A percentile compares a stretch with the other conserved stretches of the same genome.
These are phyloP conservation scores for Botrytis hyacinthi DNA, from an alignment of 2,329 filamentous ascomycete species.

Conservation along the genomic window DNA sequence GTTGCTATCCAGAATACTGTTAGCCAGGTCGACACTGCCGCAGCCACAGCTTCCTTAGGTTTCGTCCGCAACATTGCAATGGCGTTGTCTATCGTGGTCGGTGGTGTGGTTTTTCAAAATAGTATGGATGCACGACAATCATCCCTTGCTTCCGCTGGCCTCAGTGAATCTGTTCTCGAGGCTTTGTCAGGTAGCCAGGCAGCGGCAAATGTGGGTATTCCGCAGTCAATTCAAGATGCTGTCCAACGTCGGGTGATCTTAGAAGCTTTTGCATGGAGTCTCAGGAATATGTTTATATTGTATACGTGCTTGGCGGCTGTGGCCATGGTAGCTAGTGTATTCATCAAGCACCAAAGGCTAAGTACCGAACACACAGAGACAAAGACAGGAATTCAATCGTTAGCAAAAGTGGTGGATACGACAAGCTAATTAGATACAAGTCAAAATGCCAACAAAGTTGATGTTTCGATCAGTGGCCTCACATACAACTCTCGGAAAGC, in stretches of 20 bases:
- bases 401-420: background rate
- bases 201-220: slow-evolving; percentile 39
- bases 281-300: slow-evolving; percentile 34
- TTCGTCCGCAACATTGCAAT: slow-evolving; percentile 47
- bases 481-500: background rate
- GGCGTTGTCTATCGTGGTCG: slow-evolving; percentile 47
- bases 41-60: slow-evolving; percentile 51
- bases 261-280: slow-evolving; percentile 27
- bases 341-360: slow-evolving; percentile 45
- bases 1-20: slow-evolving; percentile 56
- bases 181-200: slow-evolving; percentile 36
- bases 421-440: background rate
- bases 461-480: background rate
- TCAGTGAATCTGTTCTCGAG: slow-evolving; percentile 34
- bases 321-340: slow-evolving; percentile 43
- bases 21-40: slow-evolving; percentile 41
- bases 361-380: slow-evolving; percentile 52
- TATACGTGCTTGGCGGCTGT: slow-evolving; percentile 27
- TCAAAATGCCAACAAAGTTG: background rate
- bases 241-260: slow-evolving; percentile 23
- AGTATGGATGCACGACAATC: slow-evolving; percentile 40
- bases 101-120: slow-evolving; percentile 48
- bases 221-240: slow-evolving; percentile 39
- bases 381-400: slow-evolving; percentile 44
- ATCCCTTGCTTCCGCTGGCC: slow-evolving; percentile 19